Evolutionary conservation across 2,329 filamentous ascomycete species (phyloP).

Genomic region (Cladorrhinum sp.): DNA sequence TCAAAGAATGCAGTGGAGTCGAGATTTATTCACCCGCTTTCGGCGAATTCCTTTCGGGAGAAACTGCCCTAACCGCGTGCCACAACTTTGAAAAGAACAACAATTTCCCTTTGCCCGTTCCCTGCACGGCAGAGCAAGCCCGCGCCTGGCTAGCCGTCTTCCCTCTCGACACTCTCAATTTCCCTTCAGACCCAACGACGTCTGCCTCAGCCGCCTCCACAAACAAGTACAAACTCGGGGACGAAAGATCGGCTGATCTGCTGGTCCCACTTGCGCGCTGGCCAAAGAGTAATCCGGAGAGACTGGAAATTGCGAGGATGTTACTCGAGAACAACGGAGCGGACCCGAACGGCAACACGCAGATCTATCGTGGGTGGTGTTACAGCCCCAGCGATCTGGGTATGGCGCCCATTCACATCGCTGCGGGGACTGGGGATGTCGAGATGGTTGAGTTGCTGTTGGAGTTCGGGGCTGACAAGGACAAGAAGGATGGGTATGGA

Average conservation of each 20-base stretch:
- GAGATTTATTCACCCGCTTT: neutral
- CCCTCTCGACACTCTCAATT: neutral
- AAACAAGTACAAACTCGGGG: neutral
- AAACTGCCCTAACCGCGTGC: neutral
- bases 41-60: neutral
- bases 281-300: neutral
- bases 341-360: neutral
- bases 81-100: neutral
- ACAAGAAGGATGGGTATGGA: slow-evolving; percentile 19
- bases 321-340: neutral
- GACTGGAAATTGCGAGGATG: neutral
- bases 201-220: neutral
- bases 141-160: neutral
- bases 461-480: neutral
- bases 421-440: neutral
- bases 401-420: neutral
- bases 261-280: neutral
- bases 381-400: neutral
- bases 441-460: neutral
- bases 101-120: neutral
- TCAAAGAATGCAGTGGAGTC: neutral
- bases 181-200: neutral
- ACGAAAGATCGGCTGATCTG: neutral
- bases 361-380: neutral
- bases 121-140: neutral